Base-by-base conservation (phyloP, 495 filamentous ascomycete species). In the Penicillium paradoxum region DNA sequence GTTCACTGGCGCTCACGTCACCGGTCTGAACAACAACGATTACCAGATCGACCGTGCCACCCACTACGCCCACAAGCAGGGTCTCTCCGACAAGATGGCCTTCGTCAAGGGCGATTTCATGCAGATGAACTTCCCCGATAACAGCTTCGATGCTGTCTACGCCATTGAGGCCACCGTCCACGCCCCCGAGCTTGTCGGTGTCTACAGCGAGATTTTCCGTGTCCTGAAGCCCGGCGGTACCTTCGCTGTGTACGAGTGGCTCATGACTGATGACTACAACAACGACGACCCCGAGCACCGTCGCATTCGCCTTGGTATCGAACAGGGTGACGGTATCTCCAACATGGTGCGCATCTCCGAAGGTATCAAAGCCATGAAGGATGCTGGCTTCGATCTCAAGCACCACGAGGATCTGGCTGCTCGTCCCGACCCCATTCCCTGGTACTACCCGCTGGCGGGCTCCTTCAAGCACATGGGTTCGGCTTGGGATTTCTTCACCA, bases 71-170 rank as follows among this genome's bases (percentile, higher is more conserved):
- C 70, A 79, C 45, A 85, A 85, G 62, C 90, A 96, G 67, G 88
- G 88, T 47, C 76, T 97, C 32, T 80, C 85, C 3, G 65, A 90
- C 61, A 89, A 96, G 76, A 73, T 97, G 64, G 83, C 79, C 63
- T 97, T 90, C 58, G 85, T 89, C 55, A 97, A 97, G 82, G 92
- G 93, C 41, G 95, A 97, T 63, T 98, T 97, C 75, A 97, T 97
- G 92, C 93, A 98, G 84, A 97, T 98, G 92, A 86, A 82, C 30
- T 98, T 97, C 79, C 86, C 89, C 42, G 83, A 90, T 59, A 88
- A 95, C 77, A 77, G 69, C 42, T 98, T 98, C 73, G 95, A 98
- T 56, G 90, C 88, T 59, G 93, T 98, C 41, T 97, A 98, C 64
- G 93, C 95, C 54, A 98, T 98, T 63, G 93, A 98, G 73, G 93